phyloP scores from a whole-genome alignment of 345 rosid species.

The Rhodamnia argentea region DNA sequence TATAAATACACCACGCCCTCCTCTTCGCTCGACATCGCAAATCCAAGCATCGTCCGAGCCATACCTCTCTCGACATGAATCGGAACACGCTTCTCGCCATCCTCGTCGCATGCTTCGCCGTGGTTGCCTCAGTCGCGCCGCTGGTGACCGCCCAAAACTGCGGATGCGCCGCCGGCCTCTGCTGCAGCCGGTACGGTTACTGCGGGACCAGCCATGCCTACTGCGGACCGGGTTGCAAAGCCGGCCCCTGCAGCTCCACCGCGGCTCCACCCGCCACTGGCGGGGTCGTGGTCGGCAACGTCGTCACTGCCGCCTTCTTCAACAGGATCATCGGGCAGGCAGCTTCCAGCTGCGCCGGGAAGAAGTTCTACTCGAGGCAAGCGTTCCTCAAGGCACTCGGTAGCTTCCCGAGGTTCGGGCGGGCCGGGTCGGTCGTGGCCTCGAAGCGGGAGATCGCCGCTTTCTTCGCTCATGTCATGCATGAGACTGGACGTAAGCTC shows the following conservation, averaged over 20 bases:
- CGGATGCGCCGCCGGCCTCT: constrained; percentile 26
- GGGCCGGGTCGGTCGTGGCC: constrained; percentile 32
- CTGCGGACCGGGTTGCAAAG: constrained; percentile 41
- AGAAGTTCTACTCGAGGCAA: constrained; percentile 41
- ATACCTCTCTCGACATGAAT: background rate
- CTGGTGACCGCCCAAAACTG: constrained; percentile 2
- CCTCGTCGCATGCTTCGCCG: background rate
- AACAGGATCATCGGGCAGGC: constrained; percentile 41
- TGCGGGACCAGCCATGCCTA: constrained; percentile 24
- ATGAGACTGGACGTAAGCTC: constrained; percentile 72
- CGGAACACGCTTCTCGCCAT: background rate
- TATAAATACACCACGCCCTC: background rate
- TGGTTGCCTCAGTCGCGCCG: background rate
- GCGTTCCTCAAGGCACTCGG: constrained; percentile 43
- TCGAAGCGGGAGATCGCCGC: constrained; percentile 68
- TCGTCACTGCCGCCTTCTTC: constrained; percentile 44
- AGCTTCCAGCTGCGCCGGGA: constrained; percentile 39
- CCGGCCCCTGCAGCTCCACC: constrained; percentile 37
- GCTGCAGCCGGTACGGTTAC: constrained; percentile 33
- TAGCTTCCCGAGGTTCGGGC: constrained; percentile 42
- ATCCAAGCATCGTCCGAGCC: background rate
- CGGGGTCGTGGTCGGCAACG: constrained; percentile 19
- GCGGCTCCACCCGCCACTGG: constrained; percentile 11
- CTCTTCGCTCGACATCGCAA: background rate
- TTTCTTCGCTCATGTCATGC: constrained; percentile 73